Evolutionary conservation across 805 yeast genomes (phyloP).

Genomic region (Crinitomyces ghanaensis): DNA sequence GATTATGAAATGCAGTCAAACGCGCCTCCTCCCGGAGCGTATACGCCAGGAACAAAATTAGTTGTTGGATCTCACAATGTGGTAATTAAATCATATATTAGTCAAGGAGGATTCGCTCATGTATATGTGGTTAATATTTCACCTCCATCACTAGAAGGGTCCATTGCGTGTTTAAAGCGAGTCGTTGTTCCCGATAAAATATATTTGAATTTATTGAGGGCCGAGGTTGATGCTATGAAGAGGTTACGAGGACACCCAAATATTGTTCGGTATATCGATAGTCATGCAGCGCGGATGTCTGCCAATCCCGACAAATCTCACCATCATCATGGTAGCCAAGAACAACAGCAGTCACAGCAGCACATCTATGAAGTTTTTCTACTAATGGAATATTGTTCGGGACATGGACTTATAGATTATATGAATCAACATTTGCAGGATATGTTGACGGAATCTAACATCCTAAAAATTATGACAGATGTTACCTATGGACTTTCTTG

Average conservation of each 20-base stretch:
- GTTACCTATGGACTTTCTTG: constrained; percentile 66
- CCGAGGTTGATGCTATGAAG: constrained; percentile 97
- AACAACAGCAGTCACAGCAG: no score
- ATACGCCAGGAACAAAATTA: constrained; percentile 62
- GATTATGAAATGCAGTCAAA: constrained; percentile 11
- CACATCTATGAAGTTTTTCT: constrained; percentile 82
- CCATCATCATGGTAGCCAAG: constrained; percentile 20
- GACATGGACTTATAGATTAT: constrained; percentile 69
- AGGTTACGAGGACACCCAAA: constrained; percentile 65
- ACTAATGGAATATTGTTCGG: constrained; percentile 88
- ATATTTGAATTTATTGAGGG: constrained; percentile 69
- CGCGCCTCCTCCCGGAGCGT: constrained; percentile 51
- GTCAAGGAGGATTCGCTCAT: constrained; percentile 92
- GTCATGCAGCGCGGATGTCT: constrained; percentile 73
- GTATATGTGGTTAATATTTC: constrained; percentile 70
- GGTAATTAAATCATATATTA: constrained; percentile 56
- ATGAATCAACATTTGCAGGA: constrained; percentile 80
- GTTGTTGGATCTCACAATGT: constrained; percentile 78
- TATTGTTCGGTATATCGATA: constrained; percentile 85
- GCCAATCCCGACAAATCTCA: constrained; percentile 9
- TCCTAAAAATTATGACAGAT: constrained; percentile 74
- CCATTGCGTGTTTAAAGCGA: constrained; percentile 74
- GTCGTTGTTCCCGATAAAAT: constrained; percentile 92
- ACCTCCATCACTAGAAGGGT: constrained; percentile 44
- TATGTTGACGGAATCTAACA: constrained; percentile 65